Conservation (phyloP, 805 yeast species). For the Cyberlindnera saturnus region DNA sequence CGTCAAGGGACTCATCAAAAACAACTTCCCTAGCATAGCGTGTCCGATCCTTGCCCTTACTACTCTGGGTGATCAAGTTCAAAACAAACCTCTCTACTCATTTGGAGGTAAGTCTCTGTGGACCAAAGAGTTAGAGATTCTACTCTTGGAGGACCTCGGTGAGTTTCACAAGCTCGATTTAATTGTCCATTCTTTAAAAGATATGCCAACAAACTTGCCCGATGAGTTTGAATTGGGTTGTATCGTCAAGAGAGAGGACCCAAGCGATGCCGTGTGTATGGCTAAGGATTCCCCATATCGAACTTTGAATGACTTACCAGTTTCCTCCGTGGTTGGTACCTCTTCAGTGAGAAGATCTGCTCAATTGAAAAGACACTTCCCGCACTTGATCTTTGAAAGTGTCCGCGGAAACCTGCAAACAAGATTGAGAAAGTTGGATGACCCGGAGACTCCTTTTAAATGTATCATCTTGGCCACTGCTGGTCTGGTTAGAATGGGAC, state of each 20-base stretch:
- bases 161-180: slow-evolving; percentile 67
- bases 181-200: slow-evolving; percentile 91
- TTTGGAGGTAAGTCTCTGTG: slow-evolving; percentile 96
- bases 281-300: slow-evolving; percentile 56
- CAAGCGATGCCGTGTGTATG: slow-evolving; percentile 89
- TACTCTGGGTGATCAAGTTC: slow-evolving; percentile 89
- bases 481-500: slow-evolving; percentile 70
- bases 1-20: slow-evolving; percentile 55
- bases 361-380: slow-evolving; percentile 73
- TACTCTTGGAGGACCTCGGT: slow-evolving; percentile 59
- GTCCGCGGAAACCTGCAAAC: slow-evolving; percentile 85
- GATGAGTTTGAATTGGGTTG: slow-evolving; percentile 88
- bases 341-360: slow-evolving; percentile 93
- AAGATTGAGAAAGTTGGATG: slow-evolving; percentile 75
- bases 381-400: slow-evolving; percentile 71
- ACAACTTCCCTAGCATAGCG: slow-evolving; percentile 54
- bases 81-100: slow-evolving; percentile 77
- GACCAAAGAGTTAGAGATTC: slow-evolving; percentile 90
- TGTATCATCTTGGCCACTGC: slow-evolving; percentile 91
- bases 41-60: slow-evolving; percentile 75
- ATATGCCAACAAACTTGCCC: slow-evolving; percentile 86
- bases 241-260: slow-evolving; percentile 81
- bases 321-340: slow-evolving; percentile 85
- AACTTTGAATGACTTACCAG: slow-evolving; percentile 68
- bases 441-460: slow-evolving; percentile 49